A percentile compares a stretch with the other conserved stretches of the same genome.
Evolutionary conservation across 2,329 filamentous ascomycete genomes (phyloP).

Genomic region (Sporothrix luriei): DNA sequence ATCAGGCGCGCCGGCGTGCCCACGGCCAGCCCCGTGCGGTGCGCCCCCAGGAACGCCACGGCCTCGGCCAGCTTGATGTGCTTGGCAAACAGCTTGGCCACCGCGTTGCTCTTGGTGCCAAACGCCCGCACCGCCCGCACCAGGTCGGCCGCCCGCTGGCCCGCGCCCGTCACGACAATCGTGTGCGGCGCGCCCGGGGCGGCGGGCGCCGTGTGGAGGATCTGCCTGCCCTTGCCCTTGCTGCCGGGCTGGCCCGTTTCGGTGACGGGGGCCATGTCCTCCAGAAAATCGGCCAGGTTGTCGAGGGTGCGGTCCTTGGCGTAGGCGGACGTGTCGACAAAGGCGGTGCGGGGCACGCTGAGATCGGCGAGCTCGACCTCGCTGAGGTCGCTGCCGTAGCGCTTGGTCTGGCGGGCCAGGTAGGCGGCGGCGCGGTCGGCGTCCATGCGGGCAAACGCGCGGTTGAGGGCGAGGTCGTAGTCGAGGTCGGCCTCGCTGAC

Average conservation of each 20-base stretch:
- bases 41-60: constrained; percentile 69
- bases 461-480: constrained; percentile 74
- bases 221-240: constrained; percentile 24
- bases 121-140: constrained; percentile 75
- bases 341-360: constrained; percentile 67
- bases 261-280: constrained; percentile 62
- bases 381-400: constrained; percentile 80
- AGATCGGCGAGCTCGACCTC: constrained; percentile 81
- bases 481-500: constrained; percentile 61
- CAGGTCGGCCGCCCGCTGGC: constrained; percentile 82
- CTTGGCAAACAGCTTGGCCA: constrained; percentile 95
- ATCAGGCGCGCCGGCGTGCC: constrained; percentile 83
- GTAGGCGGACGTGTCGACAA: constrained; percentile 76
- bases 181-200: constrained; percentile 79
- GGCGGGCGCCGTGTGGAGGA: constrained; percentile 55
- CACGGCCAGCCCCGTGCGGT: constrained; percentile 80
- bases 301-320: constrained; percentile 65
- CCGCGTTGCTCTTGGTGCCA: constrained; percentile 72
- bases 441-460: constrained; percentile 80
- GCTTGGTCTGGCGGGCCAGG: constrained; percentile 74
- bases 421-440: constrained; percentile 81
- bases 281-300: constrained; percentile 77
- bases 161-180: constrained; percentile 81
- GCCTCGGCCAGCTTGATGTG: constrained; percentile 95
- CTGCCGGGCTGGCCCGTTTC: constrained; percentile 43